A percentile compares a stretch with the other conserved stretches of the same genome.
phyloP scores from a whole-genome alignment of 805 yeast genomes.

The Komagataella ulmi region DNA sequence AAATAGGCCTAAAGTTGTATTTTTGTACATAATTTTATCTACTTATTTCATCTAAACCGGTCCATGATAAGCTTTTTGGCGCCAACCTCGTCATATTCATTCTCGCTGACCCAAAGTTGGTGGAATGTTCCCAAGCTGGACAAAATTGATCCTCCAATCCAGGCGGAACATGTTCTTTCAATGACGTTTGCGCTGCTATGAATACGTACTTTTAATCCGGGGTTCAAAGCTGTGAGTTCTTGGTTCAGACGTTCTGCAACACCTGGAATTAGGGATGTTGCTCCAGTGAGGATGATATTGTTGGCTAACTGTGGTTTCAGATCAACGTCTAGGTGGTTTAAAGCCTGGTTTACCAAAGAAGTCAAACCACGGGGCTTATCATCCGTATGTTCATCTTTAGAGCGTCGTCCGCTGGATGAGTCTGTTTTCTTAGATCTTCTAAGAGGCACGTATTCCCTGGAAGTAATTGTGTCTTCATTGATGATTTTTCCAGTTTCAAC shows the following conservation, averaged over 20 bases:
- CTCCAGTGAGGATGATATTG: constrained; percentile 80
- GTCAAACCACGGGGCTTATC: constrained; percentile 28
- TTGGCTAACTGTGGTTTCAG: constrained; percentile 77
- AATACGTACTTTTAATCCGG: constrained; percentile 76
- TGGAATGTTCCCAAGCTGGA: constrained; percentile 89
- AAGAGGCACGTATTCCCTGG: constrained; percentile 62
- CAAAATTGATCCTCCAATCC: constrained; percentile 89
- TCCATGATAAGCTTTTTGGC: constrained; percentile 66
- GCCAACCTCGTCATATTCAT: constrained; percentile 83
- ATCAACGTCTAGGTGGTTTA: constrained; percentile 61
- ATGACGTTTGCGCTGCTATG: constrained; percentile 67
- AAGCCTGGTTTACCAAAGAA: constrained; percentile 42
- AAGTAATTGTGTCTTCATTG: constrained; percentile 15
- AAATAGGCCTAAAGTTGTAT: constrained; percentile 9
- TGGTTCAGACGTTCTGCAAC: constrained; percentile 61
- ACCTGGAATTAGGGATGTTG: constrained; percentile 70
- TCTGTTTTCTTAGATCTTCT: constrained; percentile 37
- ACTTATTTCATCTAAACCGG: constrained; percentile 53
- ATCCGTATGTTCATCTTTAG: constrained; percentile 14
- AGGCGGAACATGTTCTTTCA: constrained; percentile 71
- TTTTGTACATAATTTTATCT: background rate
- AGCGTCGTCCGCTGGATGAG: background rate
- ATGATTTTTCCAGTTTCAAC: constrained; percentile 42
- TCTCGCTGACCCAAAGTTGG: constrained; percentile 84
- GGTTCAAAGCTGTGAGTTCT: constrained; percentile 58